Percentiles rank a stretch among this genome's conserved stretches.
These are phyloP conservation scores for Nicotiana tabacum DNA, from an alignment of 257 asterid genomes.

Conservation along the genomic window DNA sequence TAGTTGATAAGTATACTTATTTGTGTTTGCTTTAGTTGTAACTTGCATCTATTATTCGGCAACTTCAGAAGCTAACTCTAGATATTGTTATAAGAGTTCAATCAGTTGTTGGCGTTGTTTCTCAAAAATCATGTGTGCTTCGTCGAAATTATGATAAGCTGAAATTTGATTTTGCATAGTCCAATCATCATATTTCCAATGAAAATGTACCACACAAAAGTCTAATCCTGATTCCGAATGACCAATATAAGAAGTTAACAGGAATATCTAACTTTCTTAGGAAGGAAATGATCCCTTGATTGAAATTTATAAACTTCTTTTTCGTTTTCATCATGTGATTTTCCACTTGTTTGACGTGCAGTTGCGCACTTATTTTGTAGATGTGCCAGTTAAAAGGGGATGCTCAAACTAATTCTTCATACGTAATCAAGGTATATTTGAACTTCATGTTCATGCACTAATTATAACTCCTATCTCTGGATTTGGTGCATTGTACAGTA, in stretches of 20 bases:
- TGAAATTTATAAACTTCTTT: conserved; percentile 8
- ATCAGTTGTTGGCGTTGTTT: neutral
- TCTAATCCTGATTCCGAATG: neutral
- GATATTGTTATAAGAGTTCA: neutral
- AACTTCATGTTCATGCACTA: neutral
- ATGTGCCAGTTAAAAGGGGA: conserved; percentile 47
- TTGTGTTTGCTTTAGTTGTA: too few species aligned
- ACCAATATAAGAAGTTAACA: neutral
- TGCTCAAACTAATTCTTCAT: conserved; percentile 39
- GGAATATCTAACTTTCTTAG: neutral
- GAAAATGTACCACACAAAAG: neutral
- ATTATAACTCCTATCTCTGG: neutral
- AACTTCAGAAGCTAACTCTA: too few species aligned
- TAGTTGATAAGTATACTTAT: neutral
- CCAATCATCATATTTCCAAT: neutral
- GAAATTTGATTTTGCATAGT: neutral
- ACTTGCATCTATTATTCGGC: too few species aligned
- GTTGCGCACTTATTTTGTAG: conserved; percentile 83
- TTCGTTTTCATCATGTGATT: conserved; percentile 41
- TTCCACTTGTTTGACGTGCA: conserved; percentile 75
- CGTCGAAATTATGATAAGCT: neutral
- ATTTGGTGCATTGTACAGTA: neutral
- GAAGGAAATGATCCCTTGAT: neutral
- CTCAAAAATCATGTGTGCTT: neutral
- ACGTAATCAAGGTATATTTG: conserved; percentile 63